Percentiles rank a stretch among this genome's conserved stretches.
Conservation (phyloP, 2,329 filamentous ascomycete species). For the Colletotrichum zoysiae region DNA sequence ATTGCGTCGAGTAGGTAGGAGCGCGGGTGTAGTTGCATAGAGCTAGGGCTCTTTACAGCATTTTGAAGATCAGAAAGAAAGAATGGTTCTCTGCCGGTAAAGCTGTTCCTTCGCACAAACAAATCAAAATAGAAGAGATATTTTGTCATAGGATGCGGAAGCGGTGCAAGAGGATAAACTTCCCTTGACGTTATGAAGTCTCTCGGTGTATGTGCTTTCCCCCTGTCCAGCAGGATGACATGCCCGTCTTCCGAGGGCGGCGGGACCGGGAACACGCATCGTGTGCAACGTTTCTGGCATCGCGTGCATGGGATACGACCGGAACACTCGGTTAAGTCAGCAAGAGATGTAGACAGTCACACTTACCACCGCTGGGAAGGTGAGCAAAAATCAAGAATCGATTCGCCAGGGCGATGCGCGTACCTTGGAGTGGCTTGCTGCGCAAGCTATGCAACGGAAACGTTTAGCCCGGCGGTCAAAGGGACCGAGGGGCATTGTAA, state of each 20-base stretch:
- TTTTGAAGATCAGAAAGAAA: conserved; percentile 45
- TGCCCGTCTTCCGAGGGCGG: background rate
- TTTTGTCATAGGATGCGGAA: conserved; percentile 35
- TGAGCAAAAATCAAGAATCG: background rate
- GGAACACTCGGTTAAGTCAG: conserved; percentile 48
- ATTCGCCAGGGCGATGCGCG: background rate
- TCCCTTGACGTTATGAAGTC: background rate
- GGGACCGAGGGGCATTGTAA: conserved; percentile 49
- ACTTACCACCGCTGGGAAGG: background rate
- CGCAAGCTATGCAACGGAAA: conserved; percentile 50
- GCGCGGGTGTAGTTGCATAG: conserved; percentile 13
- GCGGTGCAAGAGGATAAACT: conserved; percentile 12
- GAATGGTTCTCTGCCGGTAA: conserved; percentile 38
- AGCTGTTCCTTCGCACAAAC: conserved; percentile 48
- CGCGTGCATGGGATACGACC: conserved; percentile 49
- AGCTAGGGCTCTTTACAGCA: conserved; percentile 41
- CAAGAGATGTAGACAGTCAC: background rate
- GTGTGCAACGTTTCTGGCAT: conserved; percentile 46
- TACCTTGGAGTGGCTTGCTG: conserved; percentile 52
- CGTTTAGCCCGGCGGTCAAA: conserved; percentile 51
- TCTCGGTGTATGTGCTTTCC: conserved; percentile 29
- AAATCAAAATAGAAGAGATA: conserved; percentile 49
- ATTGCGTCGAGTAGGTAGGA: conserved; percentile 47
- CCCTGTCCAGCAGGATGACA: conserved; percentile 45
- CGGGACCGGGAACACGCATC: conserved; percentile 44